Evolutionary conservation across 345 rosid species (phyloP).

Genomic region (Litchi chinensis): DNA sequence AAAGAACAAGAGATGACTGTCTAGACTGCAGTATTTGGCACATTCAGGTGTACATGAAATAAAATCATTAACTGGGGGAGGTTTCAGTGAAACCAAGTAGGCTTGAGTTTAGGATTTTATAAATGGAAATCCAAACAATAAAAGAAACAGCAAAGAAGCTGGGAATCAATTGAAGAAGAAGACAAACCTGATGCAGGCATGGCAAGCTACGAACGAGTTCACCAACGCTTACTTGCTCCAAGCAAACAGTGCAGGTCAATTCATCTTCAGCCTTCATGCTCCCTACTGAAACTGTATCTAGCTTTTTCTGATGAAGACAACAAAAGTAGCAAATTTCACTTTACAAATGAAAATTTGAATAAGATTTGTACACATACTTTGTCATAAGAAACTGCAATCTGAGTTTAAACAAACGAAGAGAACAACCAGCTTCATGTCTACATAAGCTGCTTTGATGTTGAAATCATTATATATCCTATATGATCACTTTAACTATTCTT

Average conservation of each 20-base stretch:
- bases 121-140: neutral
- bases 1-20: neutral
- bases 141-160: neutral
- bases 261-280: constrained; percentile 58
- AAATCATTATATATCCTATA: neutral
- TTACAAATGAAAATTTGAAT: neutral
- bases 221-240: constrained; percentile 72
- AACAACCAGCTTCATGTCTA: neutral
- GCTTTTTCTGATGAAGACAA: constrained; percentile 46
- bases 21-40: neutral
- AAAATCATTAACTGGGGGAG: no score
- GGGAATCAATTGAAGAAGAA: neutral
- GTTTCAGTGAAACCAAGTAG: neutral
- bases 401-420: neutral
- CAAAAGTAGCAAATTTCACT: constrained; percentile 9
- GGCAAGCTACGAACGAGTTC: constrained; percentile 73
- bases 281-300: constrained; percentile 41
- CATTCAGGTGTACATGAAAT: neutral
- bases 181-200: constrained; percentile 72
- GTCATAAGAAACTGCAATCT: constrained; percentile 1
- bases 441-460: neutral
- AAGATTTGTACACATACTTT: neutral
- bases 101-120: neutral
- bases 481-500: neutral
- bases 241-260: constrained; percentile 78